These are phyloP conservation scores for Geotrichum restrictum DNA, from an alignment of 1,139 yeast genomes.

Conservation along the genomic window DNA sequence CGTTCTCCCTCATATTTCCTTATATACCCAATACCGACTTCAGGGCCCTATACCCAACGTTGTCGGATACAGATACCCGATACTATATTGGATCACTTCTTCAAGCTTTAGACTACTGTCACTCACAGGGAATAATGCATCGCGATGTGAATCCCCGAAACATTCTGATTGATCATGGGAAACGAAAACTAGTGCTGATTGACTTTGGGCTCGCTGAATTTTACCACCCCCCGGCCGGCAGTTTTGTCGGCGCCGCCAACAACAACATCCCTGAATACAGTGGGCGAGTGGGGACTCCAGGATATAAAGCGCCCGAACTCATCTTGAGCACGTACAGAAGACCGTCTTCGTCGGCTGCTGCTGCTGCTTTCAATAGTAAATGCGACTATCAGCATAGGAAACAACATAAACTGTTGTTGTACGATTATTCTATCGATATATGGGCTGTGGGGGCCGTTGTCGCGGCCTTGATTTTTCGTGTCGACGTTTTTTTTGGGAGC, in stretches of 20 bases:
- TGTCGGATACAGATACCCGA: conserved; percentile 76
- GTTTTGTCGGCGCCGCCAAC: too few relatives aligned
- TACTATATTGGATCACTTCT: conserved; percentile 85
- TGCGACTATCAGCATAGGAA: too few relatives aligned
- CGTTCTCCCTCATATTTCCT: conserved; percentile 92
- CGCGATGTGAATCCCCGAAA: conserved; percentile 98
- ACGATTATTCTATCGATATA: conserved; percentile 90
- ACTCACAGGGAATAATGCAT: conserved; percentile 98
- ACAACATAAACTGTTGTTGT: too few relatives aligned
- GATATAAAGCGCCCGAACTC: conserved; percentile 96
- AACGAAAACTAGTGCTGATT: conserved; percentile 67
- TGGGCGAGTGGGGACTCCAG: conserved; percentile 96
- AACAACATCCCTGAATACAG: too few relatives aligned
- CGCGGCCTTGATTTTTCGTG: conserved; percentile 93
- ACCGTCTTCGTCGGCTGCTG: too few relatives aligned
- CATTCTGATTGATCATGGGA: conserved; percentile 92
- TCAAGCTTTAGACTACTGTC: conserved; percentile 87
- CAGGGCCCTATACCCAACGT: conserved; percentile 85
- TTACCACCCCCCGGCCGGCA: conserved; percentile 91
- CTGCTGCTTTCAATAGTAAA: too few relatives aligned
- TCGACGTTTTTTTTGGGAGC: conserved; percentile 97
- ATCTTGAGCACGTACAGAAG: too few relatives aligned
- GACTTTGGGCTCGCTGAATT: conserved; percentile 99
- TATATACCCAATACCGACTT: conserved; percentile 87
- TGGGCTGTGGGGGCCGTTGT: conserved; percentile 98